These are phyloP conservation scores for Anisogramma anomala DNA, from an alignment of 2,329 filamentous ascomycete genomes.

Conservation along the genomic window DNA sequence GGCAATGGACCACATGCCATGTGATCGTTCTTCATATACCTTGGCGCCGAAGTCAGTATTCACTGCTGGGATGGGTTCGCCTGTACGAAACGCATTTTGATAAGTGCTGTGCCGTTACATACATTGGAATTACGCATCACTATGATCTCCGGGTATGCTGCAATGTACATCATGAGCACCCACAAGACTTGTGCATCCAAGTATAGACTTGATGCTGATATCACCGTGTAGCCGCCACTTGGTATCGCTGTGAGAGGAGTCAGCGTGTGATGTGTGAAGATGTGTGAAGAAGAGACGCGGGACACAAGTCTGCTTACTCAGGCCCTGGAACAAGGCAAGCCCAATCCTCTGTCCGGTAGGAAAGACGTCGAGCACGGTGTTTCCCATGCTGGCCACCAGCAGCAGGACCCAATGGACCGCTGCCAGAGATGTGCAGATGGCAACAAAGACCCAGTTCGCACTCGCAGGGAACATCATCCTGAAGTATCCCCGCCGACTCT, in stretches of 20 bases:
- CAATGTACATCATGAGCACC: conserved; percentile 37
- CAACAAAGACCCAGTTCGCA: conserved; percentile 37
- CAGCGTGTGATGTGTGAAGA: background rate
- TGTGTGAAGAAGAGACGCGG: too few species aligned
- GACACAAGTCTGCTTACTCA: conserved; percentile 4
- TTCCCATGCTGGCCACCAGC: conserved; percentile 40
- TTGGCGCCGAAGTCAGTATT: background rate
- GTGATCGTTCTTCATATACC: conserved; percentile 47
- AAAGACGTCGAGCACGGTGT: conserved; percentile 32
- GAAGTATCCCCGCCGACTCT: conserved; percentile 46
- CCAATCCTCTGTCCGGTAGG: conserved; percentile 35
- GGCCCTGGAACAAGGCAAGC: conserved; percentile 40
- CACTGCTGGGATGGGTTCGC: too few species aligned
- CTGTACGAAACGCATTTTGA: too few species aligned
- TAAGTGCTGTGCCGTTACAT: background rate
- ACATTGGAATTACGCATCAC: conserved; percentile 41
- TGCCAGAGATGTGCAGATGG: conserved; percentile 35
- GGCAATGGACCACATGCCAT: conserved; percentile 57
- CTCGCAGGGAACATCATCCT: conserved; percentile 52
- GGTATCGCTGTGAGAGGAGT: conserved; percentile 26
- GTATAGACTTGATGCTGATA: conserved; percentile 34
- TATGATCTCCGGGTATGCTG: conserved; percentile 33
- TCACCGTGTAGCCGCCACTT: conserved; percentile 43
- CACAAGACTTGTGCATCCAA: conserved; percentile 31
- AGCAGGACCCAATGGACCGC: conserved; percentile 42